Conservation (phyloP, 202 grass and related monocot species). For the Dendrocalamus latiflorus region DNA sequence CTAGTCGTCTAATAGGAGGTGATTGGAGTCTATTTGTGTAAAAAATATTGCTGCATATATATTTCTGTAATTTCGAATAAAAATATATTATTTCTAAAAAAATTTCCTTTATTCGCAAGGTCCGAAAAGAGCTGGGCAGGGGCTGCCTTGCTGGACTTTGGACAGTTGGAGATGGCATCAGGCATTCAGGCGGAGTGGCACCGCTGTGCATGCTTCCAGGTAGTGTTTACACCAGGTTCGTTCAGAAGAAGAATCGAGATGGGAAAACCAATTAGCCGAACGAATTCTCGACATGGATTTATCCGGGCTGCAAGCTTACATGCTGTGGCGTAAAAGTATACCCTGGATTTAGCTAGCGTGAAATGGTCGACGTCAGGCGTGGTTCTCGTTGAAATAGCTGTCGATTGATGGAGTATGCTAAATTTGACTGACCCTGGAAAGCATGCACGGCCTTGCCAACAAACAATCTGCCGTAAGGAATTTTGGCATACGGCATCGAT, state of each 20-base stretch:
- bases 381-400: not conserved
- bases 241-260: not conserved
- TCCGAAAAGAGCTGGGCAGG: not conserved
- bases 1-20: too few species aligned
- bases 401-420: not conserved
- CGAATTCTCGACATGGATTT: not conserved
- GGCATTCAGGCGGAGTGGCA: not conserved
- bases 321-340: not conserved
- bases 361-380: not conserved
- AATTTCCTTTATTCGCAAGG: not conserved
- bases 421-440: not conserved
- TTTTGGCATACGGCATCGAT: not conserved
- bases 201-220: not conserved
- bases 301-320: not conserved
- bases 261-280: not conserved
- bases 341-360: not conserved
- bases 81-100: too few species aligned
- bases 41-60: accelerated
- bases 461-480: not conserved
- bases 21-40: too few species aligned
- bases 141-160: not conserved
- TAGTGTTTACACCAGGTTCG: not conserved
- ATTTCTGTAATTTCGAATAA: too few species aligned
- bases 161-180: not conserved
- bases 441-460: not conserved